Evolutionary conservation across 306 rosid genomes (phyloP).

Genomic region (Pachyrhizus erosus): DNA sequence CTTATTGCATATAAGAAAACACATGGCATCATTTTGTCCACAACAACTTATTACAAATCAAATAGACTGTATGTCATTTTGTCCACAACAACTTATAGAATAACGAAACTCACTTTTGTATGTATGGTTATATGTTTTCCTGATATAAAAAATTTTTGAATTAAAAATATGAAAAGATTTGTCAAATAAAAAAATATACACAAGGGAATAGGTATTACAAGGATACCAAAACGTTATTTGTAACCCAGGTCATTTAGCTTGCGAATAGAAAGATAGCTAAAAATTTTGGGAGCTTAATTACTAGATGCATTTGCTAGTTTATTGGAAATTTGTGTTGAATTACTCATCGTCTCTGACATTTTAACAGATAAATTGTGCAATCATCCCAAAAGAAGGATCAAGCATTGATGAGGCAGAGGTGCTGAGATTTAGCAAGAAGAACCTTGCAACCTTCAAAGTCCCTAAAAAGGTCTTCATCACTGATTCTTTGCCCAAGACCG

Average conservation of each 20-base stretch:
- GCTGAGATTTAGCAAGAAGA: slow-evolving; percentile 73
- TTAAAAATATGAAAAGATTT: not conserved
- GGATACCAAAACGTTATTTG: not conserved
- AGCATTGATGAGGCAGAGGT: slow-evolving; percentile 63
- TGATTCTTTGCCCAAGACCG: slow-evolving; percentile 81
- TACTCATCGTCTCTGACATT: not conserved
- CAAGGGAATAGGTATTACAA: not conserved
- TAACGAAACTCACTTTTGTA: not conserved
- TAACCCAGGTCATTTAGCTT: not conserved
- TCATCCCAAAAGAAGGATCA: slow-evolving; percentile 75
- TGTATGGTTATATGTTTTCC: not conserved
- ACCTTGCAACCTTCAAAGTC: slow-evolving; percentile 80
- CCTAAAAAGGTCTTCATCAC: slow-evolving; percentile 82
- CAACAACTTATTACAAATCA: no score
- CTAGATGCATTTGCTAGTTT: not conserved
- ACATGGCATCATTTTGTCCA: no score
- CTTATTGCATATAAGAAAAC: no score
- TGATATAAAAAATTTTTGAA: not conserved
- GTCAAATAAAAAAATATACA: not conserved
- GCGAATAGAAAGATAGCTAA: not conserved
- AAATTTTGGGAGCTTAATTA: not conserved
- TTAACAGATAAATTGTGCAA: slow-evolving; percentile 81
- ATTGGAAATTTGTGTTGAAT: not conserved
- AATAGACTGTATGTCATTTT: no score
- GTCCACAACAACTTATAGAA: no score